A percentile compares a stretch with the other conserved stretches of the same genome.
phyloP scores from a whole-genome alignment of 2,329 filamentous ascomycete species.

The Penicillium sp. region DNA sequence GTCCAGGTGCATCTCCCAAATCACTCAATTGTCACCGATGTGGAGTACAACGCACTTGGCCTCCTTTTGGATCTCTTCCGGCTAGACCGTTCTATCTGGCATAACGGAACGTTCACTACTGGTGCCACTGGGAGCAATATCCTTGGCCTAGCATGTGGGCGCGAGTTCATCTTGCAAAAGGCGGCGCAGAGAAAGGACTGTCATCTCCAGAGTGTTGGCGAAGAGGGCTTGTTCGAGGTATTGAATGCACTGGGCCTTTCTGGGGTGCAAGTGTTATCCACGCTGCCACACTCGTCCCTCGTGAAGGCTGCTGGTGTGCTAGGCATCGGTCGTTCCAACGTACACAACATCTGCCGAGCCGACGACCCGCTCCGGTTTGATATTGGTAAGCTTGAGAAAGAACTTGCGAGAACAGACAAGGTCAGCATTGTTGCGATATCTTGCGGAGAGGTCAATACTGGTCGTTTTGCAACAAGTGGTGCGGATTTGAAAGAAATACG shows the following conservation, averaged over 20 bases:
- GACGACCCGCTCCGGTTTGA: slow-evolving; percentile 67
- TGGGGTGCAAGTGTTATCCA: slow-evolving; percentile 74
- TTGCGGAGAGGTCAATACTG: slow-evolving; percentile 87
- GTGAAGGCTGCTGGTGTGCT: slow-evolving; percentile 79
- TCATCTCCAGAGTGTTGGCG: slow-evolving; percentile 55
- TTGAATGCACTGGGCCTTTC: slow-evolving; percentile 62
- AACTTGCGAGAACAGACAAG: slow-evolving; percentile 52
- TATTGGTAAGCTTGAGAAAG: slow-evolving; percentile 60
- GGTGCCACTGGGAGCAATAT: slow-evolving; percentile 66
- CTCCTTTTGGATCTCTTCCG: slow-evolving; percentile 67
- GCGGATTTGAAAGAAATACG: slow-evolving; percentile 63
- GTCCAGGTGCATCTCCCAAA: slow-evolving; percentile 75
- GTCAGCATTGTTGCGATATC: slow-evolving; percentile 79
- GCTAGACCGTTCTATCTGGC: slow-evolving; percentile 57
- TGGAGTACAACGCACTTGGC: slow-evolving; percentile 69
- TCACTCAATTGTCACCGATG: slow-evolving; percentile 70
- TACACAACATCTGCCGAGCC: slow-evolving; percentile 56
- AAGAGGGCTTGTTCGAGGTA: slow-evolving; percentile 66
- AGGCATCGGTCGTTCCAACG: slow-evolving; percentile 68
- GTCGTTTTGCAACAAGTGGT: slow-evolving; percentile 66
- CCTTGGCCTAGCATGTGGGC: slow-evolving; percentile 64
- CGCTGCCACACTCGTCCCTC: slow-evolving; percentile 78
- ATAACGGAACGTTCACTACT: slow-evolving; percentile 76
- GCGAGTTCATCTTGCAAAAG: slow-evolving; percentile 55
- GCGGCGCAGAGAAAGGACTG: slow-evolving; percentile 39